Evolutionary conservation across 805 yeast species (phyloP).

Genomic region (Kodamaea kaohsiungensis): DNA sequence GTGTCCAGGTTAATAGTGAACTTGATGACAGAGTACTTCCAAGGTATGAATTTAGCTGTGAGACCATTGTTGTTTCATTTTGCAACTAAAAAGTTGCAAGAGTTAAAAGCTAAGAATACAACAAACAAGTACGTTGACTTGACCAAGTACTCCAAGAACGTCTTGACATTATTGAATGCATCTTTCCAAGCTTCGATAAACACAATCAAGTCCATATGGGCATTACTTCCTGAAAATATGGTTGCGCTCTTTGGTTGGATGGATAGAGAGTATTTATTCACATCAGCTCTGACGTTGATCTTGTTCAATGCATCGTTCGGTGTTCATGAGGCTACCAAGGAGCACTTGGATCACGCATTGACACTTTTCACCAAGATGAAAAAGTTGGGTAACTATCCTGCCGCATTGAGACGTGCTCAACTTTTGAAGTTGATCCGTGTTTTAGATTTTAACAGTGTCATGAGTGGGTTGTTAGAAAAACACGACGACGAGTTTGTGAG

Average conservation of each 20-base stretch:
- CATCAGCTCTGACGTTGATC: conserved; percentile 72
- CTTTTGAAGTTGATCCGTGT: conserved; percentile 62
- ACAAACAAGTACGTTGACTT: conserved; percentile 60
- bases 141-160: conserved; percentile 64
- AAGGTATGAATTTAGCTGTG: conserved; percentile 77
- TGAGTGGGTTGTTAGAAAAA: conserved; percentile 55
- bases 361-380: conserved; percentile 72
- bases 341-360: conserved; percentile 72
- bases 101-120: conserved; percentile 38
- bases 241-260: conserved; percentile 85
- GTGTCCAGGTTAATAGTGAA: conserved; percentile 70
- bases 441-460: conserved; percentile 66
- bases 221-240: conserved; percentile 72
- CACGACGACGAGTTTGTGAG: conserved; percentile 51
- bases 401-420: conserved; percentile 73
- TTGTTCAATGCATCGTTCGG: conserved; percentile 81
- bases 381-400: conserved; percentile 77
- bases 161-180: conserved; percentile 68
- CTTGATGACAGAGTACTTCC: conserved; percentile 80
- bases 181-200: conserved; percentile 81
- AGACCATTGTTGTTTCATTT: conserved; percentile 77
- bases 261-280: conserved; percentile 81
- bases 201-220: conserved; percentile 73
- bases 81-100: conserved; percentile 64
- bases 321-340: conserved; percentile 71